A percentile compares a stretch with the other conserved stretches of the same genome.
Evolutionary conservation across 768 basidiomycete genomes (phyloP).

Genomic region (Phlebiopsis flavidoalba): DNA sequence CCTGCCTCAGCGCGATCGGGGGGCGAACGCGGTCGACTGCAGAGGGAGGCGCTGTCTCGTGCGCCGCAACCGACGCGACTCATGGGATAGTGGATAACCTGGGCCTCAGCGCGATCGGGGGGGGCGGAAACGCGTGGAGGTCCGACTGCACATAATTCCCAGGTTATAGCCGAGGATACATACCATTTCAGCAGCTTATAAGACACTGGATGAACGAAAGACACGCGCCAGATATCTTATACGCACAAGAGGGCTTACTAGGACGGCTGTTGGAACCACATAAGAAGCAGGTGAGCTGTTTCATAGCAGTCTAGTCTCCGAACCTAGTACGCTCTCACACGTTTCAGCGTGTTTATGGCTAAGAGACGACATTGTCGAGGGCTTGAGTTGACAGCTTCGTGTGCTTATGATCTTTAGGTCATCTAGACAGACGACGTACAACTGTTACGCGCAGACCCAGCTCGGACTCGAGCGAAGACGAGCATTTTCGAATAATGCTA

Average conservation of each 20-base stretch:
- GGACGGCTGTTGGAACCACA: slow-evolving; percentile 65
- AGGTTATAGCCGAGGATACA: slow-evolving; percentile 42
- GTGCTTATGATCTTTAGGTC: slow-evolving; percentile 15
- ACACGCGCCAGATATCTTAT: slow-evolving; percentile 74
- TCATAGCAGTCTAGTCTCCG: neutral
- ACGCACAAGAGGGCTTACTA: slow-evolving; percentile 66
- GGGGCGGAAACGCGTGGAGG: slow-evolving; percentile 14
- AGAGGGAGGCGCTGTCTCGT: slow-evolving; percentile 21
- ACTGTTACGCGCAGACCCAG: slow-evolving; percentile 70
- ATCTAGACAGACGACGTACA: slow-evolving; percentile 74
- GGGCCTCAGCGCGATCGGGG: slow-evolving; percentile 28
- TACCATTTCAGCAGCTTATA: slow-evolving; percentile 62
- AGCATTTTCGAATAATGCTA: slow-evolving; percentile 89
- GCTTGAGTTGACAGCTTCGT: neutral
- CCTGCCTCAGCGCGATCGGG: slow-evolving; percentile 29
- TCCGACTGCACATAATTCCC: slow-evolving; percentile 19
- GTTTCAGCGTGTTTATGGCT: neutral
- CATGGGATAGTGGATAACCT: slow-evolving; percentile 17
- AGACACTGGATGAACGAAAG: slow-evolving; percentile 87
- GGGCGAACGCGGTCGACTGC: slow-evolving; percentile 18
- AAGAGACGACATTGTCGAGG: neutral
- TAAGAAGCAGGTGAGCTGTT: slow-evolving; percentile 66
- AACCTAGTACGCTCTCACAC: neutral
- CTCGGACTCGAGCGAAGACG: slow-evolving; percentile 86
- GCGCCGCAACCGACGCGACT: slow-evolving; percentile 29